Conservation (phyloP, 805 yeast species). For the Tetrapisispora taiwanensis region DNA sequence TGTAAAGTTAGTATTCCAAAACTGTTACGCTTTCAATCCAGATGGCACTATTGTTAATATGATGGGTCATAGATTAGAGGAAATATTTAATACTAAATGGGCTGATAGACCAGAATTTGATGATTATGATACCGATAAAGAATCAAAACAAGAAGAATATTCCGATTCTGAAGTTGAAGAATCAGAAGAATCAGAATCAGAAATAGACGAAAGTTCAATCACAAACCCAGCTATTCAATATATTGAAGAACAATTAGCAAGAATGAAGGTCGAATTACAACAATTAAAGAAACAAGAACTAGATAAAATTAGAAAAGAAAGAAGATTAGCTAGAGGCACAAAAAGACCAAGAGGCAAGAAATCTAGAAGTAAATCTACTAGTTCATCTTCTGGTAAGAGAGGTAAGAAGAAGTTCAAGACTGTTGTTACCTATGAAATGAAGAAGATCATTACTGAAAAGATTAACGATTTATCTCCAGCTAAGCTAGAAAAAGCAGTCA, state of each 20-base stretch:
- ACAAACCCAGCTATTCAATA: constrained; percentile 86
- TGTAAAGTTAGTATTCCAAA: constrained; percentile 69
- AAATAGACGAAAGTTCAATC: constrained; percentile 50
- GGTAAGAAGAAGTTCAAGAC: constrained; percentile 25
- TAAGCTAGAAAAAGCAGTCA: constrained; percentile 72
- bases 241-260: constrained; percentile 72
- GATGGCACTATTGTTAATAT: constrained; percentile 92
- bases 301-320: constrained; percentile 55
- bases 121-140: constrained; percentile 37
- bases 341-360: constrained; percentile 20
- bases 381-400: constrained; percentile 7
- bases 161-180: constrained; percentile 25
- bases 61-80: constrained; percentile 90
- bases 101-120: constrained; percentile 69
- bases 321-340: constrained; percentile 31
- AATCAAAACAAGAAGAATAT: constrained; percentile 32
- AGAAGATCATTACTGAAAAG: constrained; percentile 81
- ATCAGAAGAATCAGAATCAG: constrained; percentile 28
- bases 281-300: constrained; percentile 71
- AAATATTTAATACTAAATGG: constrained; percentile 81
- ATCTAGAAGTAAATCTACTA: constrained; percentile 35
- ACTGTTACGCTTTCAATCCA: constrained; percentile 89
- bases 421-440: constrained; percentile 89
- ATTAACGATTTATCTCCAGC: constrained; percentile 70
- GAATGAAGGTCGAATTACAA: constrained; percentile 78